Evolutionary conservation across 2,329 filamentous ascomycete species (phyloP).

Genomic region (Colletotrichum sp.): DNA sequence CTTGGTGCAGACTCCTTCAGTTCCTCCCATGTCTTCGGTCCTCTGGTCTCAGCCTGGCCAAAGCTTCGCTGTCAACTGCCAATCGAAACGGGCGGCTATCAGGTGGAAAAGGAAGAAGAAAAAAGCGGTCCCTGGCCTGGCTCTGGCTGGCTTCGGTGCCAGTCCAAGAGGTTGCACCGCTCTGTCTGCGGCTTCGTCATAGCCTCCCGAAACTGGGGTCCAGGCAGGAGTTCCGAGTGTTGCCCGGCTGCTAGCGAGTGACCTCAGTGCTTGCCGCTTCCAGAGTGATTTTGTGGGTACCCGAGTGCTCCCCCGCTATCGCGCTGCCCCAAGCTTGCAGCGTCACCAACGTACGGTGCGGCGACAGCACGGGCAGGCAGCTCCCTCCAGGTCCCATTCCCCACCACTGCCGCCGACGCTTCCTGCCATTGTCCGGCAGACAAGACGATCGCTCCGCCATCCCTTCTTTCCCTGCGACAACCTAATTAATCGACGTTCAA

Average conservation of each 20-base stretch:
- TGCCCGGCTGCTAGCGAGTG: constrained; percentile 8
- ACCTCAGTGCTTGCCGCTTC: background rate
- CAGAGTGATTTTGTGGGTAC: background rate
- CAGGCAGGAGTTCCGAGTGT: background rate
- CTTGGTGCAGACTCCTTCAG: background rate
- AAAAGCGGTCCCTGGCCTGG: background rate
- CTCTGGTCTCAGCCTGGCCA: background rate
- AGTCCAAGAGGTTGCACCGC: background rate
- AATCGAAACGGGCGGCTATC: background rate
- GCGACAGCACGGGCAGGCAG: constrained; percentile 13
- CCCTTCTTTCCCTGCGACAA: constrained; percentile 1
- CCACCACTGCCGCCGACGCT: constrained; percentile 20
- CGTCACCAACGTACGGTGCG: constrained; percentile 9
- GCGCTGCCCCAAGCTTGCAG: constrained; percentile 12
- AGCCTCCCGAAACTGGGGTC: constrained; percentile 15
- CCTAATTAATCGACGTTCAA: background rate
- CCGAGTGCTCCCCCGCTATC: constrained; percentile 1
- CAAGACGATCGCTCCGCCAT: constrained; percentile 6
- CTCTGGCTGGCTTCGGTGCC: background rate
- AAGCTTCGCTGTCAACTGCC: background rate
- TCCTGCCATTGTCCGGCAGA: constrained; percentile 11
- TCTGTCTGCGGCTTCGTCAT: constrained; percentile 16
- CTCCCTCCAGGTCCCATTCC: constrained; percentile 1
- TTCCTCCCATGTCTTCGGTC: background rate
- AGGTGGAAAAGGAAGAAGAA: background rate